Base-by-base conservation (phyloP, 441 rosid genomes). In the Cnidoscolus chayamansa region DNA sequence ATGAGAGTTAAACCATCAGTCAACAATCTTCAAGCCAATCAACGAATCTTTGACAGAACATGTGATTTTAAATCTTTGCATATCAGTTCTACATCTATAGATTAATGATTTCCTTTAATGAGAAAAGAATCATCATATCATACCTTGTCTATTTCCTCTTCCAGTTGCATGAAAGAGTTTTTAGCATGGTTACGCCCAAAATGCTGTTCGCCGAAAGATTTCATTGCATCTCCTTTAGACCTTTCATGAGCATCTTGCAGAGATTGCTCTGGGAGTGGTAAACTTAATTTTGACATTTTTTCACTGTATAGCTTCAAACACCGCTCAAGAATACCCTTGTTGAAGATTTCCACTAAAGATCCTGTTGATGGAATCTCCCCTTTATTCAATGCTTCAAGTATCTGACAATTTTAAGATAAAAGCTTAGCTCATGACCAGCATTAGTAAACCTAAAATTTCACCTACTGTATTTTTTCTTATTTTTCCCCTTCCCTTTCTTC, bases 311-410 rank as follows among this genome's bases (percentile, higher is more conserved):
- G 78, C 81, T 93, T 95, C 77, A 91, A 78, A 76, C 99, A 93
- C 19, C 89, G 85, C 66, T 93, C 95, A 68, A 95, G 86, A 75
- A 95, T 95, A 76, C 81, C 97, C 84, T 91, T 95, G 72, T 95
- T 95, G 82, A 95, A 95, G 77, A 91, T 85, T 90, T 93, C 98
- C 77, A 95, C 98, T 40, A 95, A 87, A 72, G 98, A 95, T 73
- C 99, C 99, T 19, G 99, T 95, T 65, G 99, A 88, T 77, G 99
- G 99, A 79, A 95, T 95, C 84, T 95, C 98, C 71, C 99, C 99
- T 83, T 95, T 93, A 76, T 95, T 93, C 81, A 95, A 83, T 31
- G 99, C 98, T 78, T 93, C 97, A 64, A 95, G 89, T 77, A 95
- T 95, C 99, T 93, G 88, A 74, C 84, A 83, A 69, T 55, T 63